Evolutionary conservation across 257 asterid species (phyloP).

Genomic region (Forsythia viridissima): DNA sequence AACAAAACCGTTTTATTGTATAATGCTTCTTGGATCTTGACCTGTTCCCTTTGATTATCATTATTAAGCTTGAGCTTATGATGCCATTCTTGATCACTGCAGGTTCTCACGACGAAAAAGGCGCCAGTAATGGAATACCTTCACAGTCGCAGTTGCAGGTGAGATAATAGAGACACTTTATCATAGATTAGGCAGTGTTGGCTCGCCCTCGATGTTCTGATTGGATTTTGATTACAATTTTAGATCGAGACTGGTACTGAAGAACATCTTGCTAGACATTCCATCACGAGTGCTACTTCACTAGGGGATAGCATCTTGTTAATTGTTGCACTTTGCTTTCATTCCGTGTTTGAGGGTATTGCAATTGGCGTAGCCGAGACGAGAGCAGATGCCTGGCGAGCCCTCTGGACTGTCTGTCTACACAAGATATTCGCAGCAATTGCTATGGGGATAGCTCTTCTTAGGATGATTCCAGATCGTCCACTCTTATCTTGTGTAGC

Average conservation of each 20-base stretch:
- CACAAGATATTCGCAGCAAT: constrained; percentile 93
- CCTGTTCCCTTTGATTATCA: no score
- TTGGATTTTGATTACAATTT: neutral
- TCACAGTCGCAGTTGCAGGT: constrained; percentile 50
- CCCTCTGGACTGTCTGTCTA: constrained; percentile 82
- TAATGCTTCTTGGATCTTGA: no score
- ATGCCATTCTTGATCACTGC: constrained; percentile 27
- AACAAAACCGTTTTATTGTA: no score
- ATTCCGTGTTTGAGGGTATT: constrained; percentile 87
- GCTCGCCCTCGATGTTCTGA: neutral
- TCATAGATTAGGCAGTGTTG: neutral
- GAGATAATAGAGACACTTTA: neutral
- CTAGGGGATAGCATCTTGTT: constrained; percentile 70
- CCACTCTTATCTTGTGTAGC: constrained; percentile 74
- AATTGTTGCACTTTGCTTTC: constrained; percentile 79
- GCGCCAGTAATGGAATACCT: constrained; percentile 15
- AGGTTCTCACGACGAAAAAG: constrained; percentile 31
- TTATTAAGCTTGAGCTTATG: neutral
- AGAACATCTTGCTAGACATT: constrained; percentile 34
- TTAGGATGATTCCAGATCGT: constrained; percentile 81
- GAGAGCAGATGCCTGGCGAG: constrained; percentile 77
- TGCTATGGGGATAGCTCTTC: constrained; percentile 96
- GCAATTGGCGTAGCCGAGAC: constrained; percentile 92
- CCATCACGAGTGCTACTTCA: constrained; percentile 51
- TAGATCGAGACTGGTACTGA: constrained; percentile 27